Evolutionary conservation across 176 grass and related monocot species (phyloP).

Genomic region (Eleusine coracana): DNA sequence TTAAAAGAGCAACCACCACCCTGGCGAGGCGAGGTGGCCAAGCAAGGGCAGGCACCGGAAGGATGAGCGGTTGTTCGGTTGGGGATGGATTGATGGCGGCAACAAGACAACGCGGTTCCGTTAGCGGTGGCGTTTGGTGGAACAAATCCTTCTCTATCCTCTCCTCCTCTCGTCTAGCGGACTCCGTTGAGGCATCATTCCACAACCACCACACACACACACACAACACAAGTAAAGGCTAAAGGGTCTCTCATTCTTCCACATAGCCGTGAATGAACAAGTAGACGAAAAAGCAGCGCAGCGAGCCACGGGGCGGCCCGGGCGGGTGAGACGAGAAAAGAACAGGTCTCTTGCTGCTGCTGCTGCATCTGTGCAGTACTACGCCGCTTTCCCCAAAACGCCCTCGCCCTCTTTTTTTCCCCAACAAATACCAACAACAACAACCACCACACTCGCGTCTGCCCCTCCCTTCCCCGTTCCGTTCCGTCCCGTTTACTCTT

Average conservation of each 20-base stretch:
- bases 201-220: constrained; percentile 39
- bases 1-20: constrained; percentile 23
- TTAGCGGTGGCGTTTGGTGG: constrained; percentile 56
- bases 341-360: neutral
- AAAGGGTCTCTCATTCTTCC: no score
- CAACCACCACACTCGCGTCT: neutral
- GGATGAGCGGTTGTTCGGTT: neutral
- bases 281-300: neutral
- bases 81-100: neutral
- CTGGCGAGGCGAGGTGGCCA: neutral
- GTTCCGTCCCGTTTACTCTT: constrained; percentile 31
- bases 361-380: no score
- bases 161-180: neutral
- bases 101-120: constrained; percentile 43
- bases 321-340: neutral
- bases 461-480: constrained; percentile 32
- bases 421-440: constrained; percentile 21
- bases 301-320: neutral
- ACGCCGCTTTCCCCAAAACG: constrained; percentile 39
- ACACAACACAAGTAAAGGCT: neutral
- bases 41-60: neutral
- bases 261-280: no score
- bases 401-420: constrained; percentile 11
- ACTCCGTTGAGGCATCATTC: neutral
- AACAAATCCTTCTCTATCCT: constrained; percentile 28